Conservation (phyloP, 768 basidiomycete species). For the Russula ochroleuca region DNA sequence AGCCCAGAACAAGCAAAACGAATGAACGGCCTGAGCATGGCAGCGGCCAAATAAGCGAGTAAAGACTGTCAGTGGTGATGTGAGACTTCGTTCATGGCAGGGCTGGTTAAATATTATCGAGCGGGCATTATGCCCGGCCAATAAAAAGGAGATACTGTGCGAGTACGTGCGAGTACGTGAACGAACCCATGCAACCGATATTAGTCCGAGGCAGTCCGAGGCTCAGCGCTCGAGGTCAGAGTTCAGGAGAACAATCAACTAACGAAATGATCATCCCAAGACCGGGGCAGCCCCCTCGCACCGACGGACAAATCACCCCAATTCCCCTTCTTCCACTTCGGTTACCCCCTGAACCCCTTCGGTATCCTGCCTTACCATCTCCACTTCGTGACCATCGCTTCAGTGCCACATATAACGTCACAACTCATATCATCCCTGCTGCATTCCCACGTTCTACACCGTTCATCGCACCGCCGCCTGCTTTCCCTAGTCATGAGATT, state of each 20-base stretch:
- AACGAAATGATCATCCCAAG: slow-evolving; percentile 1
- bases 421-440: slow-evolving; percentile 55
- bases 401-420: slow-evolving; percentile 37
- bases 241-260: no score
- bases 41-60: neutral
- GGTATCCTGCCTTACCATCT: slow-evolving; percentile 37
- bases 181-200: no score
- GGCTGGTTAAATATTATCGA: neutral
- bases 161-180: no score
- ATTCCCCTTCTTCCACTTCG: slow-evolving; percentile 5
- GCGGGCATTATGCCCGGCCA: no score
- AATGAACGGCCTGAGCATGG: neutral
- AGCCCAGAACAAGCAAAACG: neutral
- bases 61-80: neutral
- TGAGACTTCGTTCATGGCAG: neutral
- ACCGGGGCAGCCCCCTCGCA: neutral
- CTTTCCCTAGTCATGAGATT: slow-evolving; percentile 35
- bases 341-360: slow-evolving; percentile 33
- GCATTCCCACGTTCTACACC: slow-evolving; percentile 47
- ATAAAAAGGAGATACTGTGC: no score
- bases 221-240: no score
- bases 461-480: slow-evolving; percentile 41
- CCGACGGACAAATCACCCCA: neutral
- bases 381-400: slow-evolving; percentile 28
- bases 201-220: no score